Conservation (phyloP, 345 rosid species). For the Eutrema japonicum region DNA sequence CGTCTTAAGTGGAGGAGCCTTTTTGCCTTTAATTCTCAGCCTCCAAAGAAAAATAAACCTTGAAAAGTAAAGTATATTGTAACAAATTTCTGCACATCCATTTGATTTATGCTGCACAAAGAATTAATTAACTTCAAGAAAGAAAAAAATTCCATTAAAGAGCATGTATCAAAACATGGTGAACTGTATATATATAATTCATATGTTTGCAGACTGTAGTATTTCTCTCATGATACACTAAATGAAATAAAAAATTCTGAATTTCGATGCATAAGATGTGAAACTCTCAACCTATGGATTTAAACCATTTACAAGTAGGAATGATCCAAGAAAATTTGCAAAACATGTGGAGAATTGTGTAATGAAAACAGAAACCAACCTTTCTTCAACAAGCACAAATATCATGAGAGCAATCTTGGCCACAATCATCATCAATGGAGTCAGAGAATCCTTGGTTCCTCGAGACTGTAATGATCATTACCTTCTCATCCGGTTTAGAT, state of each 20-base stretch:
- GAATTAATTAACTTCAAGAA: not conserved
- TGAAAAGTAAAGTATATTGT: not conserved
- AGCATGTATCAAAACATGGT: conserved; percentile 2
- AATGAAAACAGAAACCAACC: conserved; percentile 7
- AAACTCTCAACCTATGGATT: conserved; percentile 15
- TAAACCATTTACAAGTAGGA: conserved; percentile 20
- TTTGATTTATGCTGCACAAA: not conserved
- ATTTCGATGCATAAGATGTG: conserved; percentile 13
- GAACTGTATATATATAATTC: not conserved
- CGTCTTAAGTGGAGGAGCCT: conserved; percentile 14
- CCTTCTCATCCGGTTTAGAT: conserved; percentile 37
- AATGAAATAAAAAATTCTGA: not conserved
- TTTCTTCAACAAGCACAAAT: conserved; percentile 43
- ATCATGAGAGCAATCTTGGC: conserved; percentile 37
- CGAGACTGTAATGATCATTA: conserved; percentile 29
- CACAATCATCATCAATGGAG: conserved; percentile 21
- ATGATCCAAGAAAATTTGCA: not conserved
- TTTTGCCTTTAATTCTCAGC: conserved; percentile 21
- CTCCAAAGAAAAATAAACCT: conserved; percentile 5
- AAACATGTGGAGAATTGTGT: not conserved
- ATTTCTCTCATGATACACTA: conserved; percentile 8
- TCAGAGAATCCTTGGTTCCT: conserved; percentile 32
- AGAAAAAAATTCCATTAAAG: not conserved
- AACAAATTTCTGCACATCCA: conserved; percentile 2
- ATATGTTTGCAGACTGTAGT: conserved; percentile 10